Conservation (phyloP, 73 alveolate genomes). For the Paramecium pentaurelia region DNA sequence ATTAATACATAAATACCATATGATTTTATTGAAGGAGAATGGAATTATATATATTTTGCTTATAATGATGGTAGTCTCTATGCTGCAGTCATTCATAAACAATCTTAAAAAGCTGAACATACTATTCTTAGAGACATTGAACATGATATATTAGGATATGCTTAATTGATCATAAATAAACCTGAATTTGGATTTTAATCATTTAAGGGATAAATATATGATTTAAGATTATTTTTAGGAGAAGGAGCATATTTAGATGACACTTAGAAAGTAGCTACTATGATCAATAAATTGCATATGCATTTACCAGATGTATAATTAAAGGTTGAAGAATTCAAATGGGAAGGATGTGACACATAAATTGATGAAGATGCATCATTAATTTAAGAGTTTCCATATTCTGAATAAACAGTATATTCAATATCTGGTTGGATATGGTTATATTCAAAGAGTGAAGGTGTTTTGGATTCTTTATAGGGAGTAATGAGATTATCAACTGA, state of each 20-base stretch:
- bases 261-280: not conserved
- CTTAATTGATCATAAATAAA: not conserved
- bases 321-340: not conserved
- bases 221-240: slow-evolving; percentile 8
- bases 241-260: not conserved
- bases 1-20: not conserved
- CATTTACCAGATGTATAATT: not conserved
- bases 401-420: not conserved
- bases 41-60: slow-evolving; percentile 24
- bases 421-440: not conserved
- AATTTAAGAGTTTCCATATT: not conserved
- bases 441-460: not conserved
- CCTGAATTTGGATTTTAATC: not conserved
- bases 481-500: not conserved
- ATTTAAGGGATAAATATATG: not conserved
- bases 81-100: not conserved
- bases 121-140: not conserved
- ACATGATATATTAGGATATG: not conserved
- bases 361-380: not conserved
- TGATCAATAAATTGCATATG: not conserved
- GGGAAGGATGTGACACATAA: not conserved
- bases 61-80: not conserved
- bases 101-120: not conserved
- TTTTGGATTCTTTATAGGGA: not conserved
- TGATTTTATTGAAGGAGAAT: slow-evolving; percentile 6